Base-by-base conservation (phyloP, 2,329 filamentous ascomycete genomes). In the Cladobotryum mycophilum region DNA sequence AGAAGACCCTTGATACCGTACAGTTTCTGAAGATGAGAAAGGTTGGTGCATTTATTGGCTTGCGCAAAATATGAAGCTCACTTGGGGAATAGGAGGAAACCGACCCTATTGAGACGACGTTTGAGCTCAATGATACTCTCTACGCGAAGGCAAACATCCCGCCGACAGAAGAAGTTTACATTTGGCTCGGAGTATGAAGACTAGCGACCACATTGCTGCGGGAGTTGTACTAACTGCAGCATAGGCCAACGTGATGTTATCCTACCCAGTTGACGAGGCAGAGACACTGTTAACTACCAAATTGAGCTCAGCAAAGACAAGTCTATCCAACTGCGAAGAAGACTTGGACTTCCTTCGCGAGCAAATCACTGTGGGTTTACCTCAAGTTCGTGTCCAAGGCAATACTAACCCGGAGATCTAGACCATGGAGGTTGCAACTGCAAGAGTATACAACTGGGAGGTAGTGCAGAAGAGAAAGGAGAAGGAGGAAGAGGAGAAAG, bases 361-460 rank as follows among this genome's bases (percentile, higher is more conserved):
- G 68, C 93, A 99, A 71, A 95, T 99, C 60, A 99, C 93, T 56
- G 91, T 95, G 73, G 59, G 81, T 70, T 53, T 13, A 22, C 4
- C 18, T 20, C 40, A 41, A 30, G 2, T 17, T 22, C 50, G n/a
- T 18, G 43, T 17, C 14, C 15, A 4, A 35, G 4, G 15, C 38
- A 33, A 20, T 13, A 44, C 45, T 50, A 33, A 55, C 41, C 20
- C 14, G 17, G 7, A 41, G 22, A 41, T 37, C n/a, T 15, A 95
- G 89, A 96, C 91, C 0, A 85, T 99, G 76, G 93, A 99, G 70
- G 93, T 99, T 34, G 93, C 93, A 4, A 90, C 92, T 38, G 93
- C 93, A 18, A 80, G 93, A 57, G 91, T 99, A n/a, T 97, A 99
- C 71, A 99, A 99, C 70, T 97, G 93, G 92, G 93, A 99, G 64